These are phyloP conservation scores for Arabidopsis suecica DNA, from an alignment of 345 rosid species.

Conservation along the genomic window DNA sequence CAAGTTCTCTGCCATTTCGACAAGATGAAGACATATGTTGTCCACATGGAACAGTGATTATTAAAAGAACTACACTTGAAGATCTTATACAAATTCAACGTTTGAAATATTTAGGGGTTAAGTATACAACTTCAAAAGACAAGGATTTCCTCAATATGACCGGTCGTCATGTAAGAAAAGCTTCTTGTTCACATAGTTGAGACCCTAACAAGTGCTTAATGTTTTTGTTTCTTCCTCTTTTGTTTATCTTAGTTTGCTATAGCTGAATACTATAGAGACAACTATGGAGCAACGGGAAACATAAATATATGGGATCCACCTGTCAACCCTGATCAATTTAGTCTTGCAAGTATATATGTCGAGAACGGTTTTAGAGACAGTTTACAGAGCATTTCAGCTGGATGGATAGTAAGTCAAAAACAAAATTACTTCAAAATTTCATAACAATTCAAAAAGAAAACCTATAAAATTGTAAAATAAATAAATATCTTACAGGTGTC, in stretches of 20 bases:
- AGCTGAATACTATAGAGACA: background rate
- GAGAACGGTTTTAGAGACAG: background rate
- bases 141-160: background rate
- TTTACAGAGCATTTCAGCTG: conserved; percentile 20
- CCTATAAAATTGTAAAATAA: background rate
- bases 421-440: background rate
- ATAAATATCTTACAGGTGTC: background rate
- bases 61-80: conserved; percentile 27
- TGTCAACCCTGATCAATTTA: conserved; percentile 19
- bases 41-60: conserved; percentile 37
- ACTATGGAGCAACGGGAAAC: conserved; percentile 23
- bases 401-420: conserved; percentile 38
- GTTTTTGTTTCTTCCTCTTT: background rate
- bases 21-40: conserved; percentile 14
- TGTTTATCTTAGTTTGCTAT: conserved; percentile 13
- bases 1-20: background rate
- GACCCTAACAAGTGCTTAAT: background rate
- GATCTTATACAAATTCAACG: conserved; percentile 23
- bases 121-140: conserved; percentile 2
- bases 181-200: conserved; percentile 3
- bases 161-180: conserved; percentile 33
- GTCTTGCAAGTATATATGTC: conserved; percentile 28
- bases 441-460: background rate
- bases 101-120: conserved; percentile 21
- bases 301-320: conserved; percentile 36